These are phyloP conservation scores for Platismatia glauca DNA, from an alignment of 495 filamentous ascomycete genomes.

Conservation along the genomic window DNA sequence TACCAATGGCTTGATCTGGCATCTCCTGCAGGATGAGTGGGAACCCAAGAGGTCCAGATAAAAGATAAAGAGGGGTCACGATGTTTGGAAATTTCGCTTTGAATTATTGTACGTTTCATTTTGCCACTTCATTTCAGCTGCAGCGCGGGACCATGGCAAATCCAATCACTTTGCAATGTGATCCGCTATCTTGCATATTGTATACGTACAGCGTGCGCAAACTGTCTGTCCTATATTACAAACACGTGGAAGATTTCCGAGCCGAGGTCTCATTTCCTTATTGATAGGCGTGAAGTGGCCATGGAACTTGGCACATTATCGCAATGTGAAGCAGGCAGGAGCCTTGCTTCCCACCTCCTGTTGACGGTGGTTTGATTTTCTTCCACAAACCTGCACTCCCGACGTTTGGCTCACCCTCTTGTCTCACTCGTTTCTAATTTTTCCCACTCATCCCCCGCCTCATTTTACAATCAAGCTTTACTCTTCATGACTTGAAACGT, in stretches of 20 bases:
- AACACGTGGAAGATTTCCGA: not conserved
- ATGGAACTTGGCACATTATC: not conserved
- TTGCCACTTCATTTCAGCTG: not conserved
- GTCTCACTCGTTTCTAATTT: not conserved
- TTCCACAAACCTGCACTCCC: not conserved
- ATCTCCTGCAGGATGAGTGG: not conserved
- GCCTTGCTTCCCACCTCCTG: not conserved
- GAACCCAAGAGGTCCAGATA: not conserved
- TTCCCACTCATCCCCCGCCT: not conserved
- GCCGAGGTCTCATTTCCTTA: not conserved
- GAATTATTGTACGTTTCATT: conserved; percentile 4
- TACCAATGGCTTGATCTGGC: not conserved
- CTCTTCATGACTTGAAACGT: not conserved
- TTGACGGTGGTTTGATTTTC: not conserved
- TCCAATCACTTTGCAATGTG: not conserved
- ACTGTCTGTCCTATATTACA: not conserved
- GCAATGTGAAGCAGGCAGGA: not conserved
- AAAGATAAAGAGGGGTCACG: not conserved
- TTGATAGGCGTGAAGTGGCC: not conserved
- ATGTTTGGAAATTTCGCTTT: conserved; percentile 22
- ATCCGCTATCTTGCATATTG: not conserved
- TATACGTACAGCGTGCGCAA: not conserved
- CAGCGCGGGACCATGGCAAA: not conserved
- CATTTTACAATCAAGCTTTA: not conserved
- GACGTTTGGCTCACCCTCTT: not conserved